phyloP scores from a whole-genome alignment of 345 rosid species.

The Trapa incisa region DNA sequence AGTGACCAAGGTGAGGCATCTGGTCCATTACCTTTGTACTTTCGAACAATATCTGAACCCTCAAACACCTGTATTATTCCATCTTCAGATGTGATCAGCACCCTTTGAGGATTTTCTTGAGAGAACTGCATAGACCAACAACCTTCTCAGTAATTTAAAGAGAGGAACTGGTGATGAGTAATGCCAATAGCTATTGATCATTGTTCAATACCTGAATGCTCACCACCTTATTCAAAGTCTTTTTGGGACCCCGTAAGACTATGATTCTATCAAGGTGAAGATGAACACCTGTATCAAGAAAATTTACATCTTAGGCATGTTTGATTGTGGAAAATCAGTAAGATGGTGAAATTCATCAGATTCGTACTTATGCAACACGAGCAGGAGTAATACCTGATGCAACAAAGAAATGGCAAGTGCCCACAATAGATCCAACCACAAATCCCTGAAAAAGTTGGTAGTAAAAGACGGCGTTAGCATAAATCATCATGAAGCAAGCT shows the following conservation, averaged over 20 bases:
- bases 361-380: no score
- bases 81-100: conserved; percentile 70
- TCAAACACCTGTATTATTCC: conserved; percentile 57
- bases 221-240: conserved; percentile 39
- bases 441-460: conserved; percentile 44
- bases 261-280: conserved; percentile 39
- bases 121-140: conserved; percentile 34
- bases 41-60: conserved; percentile 36
- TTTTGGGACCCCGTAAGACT: conserved; percentile 36
- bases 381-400: conserved; percentile 24
- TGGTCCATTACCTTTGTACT: conserved; percentile 47
- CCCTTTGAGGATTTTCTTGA: conserved; percentile 32
- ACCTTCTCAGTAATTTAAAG: neutral
- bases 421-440: conserved; percentile 51
- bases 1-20: no score
- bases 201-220: conserved; percentile 43
- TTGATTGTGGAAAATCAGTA: neutral
- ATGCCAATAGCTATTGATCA: neutral
- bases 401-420: conserved; percentile 62
- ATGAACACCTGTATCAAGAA: conserved; percentile 23
- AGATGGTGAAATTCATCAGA: neutral
- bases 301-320: neutral
- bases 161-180: neutral
- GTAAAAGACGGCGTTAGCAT: conserved; percentile 5
- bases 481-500: neutral